Base-by-base conservation (phyloP, 2,329 filamentous ascomycete genomes). In the Phyllachora maydis region DNA sequence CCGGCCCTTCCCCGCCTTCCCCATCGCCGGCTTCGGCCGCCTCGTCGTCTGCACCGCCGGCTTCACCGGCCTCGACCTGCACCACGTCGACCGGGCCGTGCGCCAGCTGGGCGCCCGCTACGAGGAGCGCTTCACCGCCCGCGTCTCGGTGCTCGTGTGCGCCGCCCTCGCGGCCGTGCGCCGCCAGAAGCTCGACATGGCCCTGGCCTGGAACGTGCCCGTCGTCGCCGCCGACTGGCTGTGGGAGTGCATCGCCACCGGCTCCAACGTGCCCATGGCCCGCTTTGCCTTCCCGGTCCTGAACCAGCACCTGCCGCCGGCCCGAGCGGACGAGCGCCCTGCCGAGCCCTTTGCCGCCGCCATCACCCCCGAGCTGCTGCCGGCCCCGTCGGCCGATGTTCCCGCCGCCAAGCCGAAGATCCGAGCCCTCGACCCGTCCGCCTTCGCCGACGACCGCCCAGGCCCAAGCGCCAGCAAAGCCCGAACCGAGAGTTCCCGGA, bases 221-320 rank as follows among this genome's bases (percentile, higher is more conserved):
- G 67, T 85, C n/a, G 76, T 95, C 8, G 63, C 63, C 6, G 65
- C 67, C 11, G 65, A 73, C 12, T 98, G 88, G 88, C 54, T 98
- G 3, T 88, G 77, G 71, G 62, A 72, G 24, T 88, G 76, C 33
- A 68, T 93, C 23, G 54, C 58, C 37, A 63, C 51, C 0, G 64
- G 64, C 4, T 50, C 35, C 30, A 46, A 50, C 4, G 43, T 53
- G 3, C 54, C 61, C 1, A 41, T 56, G 20, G 47, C 54, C 18
- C 34, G 43, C 5, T 65, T 48, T 24, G 37, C 63, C 26, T 64
- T 59, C 26, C 43, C 54, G 0, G 52, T 59, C 29, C 36, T 65
- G 14, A 46, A 42, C 23, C 42, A 49, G n/a, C n/a, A n/a, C n/a
- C n/a, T n/a, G n/a, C n/a, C n/a, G n/a, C n/a, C n/a, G n/a, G n/a